These are phyloP conservation scores for Leccinellum albellum DNA, from an alignment of 768 basidiomycete genomes.

Conservation along the genomic window DNA sequence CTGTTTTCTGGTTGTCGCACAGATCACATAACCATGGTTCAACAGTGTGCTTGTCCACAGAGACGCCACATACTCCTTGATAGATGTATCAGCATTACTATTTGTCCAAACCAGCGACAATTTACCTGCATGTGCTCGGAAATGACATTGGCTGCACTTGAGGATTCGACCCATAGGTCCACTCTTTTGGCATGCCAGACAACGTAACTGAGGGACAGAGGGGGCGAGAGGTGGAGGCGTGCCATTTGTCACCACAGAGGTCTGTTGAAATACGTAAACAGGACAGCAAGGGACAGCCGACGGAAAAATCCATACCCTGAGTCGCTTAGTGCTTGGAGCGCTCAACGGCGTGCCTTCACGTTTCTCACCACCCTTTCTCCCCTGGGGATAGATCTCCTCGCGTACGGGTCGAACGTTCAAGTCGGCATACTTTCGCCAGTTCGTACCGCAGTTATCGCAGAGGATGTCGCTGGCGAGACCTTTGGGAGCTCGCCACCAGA, in stretches of 20 bases:
- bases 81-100: slow-evolving; percentile 5
- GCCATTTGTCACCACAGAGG: slow-evolving; percentile 41
- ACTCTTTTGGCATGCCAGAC: slow-evolving; percentile 68
- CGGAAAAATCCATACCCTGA: slow-evolving; percentile 43
- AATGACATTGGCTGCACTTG: slow-evolving; percentile 75
- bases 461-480: slow-evolving; percentile 73
- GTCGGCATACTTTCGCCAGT: slow-evolving; percentile 93
- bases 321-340: slow-evolving; percentile 55
- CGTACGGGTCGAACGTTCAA: slow-evolving; percentile 70
- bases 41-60: slow-evolving; percentile 55
- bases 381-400: slow-evolving; percentile 54
- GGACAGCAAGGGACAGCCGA: not conserved
- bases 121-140: slow-evolving; percentile 76
- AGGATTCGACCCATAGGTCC: slow-evolving; percentile 77
- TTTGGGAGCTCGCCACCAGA: slow-evolving; percentile 93
- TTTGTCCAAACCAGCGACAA: not conserved
- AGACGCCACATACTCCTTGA: slow-evolving; percentile 64
- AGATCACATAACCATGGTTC: slow-evolving; percentile 86
- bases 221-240: slow-evolving; percentile 61
- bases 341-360: slow-evolving; percentile 58
- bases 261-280: slow-evolving; percentile 12
- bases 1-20: slow-evolving; percentile 77
- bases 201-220: slow-evolving; percentile 61
- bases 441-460: slow-evolving; percentile 81
- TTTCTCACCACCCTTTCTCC: slow-evolving; percentile 45